Conservation (phyloP, 352 stramenopile genomes). For the Phytopythium cucurbitacearum region DNA sequence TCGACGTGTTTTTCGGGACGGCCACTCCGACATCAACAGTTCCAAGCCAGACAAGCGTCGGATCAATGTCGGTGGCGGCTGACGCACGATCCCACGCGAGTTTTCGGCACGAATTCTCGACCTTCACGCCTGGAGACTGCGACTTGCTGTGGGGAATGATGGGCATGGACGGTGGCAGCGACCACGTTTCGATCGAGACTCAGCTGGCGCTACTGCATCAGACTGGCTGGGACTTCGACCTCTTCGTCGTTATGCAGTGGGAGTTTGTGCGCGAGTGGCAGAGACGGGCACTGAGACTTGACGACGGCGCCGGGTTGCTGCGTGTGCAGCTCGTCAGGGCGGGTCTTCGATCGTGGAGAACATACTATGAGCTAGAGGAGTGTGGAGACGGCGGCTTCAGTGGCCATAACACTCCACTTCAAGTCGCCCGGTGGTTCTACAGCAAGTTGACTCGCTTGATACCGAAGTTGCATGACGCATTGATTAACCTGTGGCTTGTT, state of each 20-base stretch:
- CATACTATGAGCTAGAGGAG: slow-evolving; percentile 55
- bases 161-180: slow-evolving; percentile 43
- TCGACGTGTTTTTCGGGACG: slow-evolving; percentile 57
- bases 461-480: neutral
- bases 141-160: slow-evolving; percentile 77
- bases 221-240: slow-evolving; percentile 69
- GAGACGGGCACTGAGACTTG: neutral
- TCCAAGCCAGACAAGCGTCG: neutral
- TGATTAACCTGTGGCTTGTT: neutral
- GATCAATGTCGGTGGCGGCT: neutral
- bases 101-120: slow-evolving; percentile 37
- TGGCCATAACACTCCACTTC: slow-evolving; percentile 16
- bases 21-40: slow-evolving; percentile 4
- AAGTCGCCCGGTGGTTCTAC: slow-evolving; percentile 73
- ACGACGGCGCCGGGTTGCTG: neutral
- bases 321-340: slow-evolving; percentile 12
- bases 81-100: slow-evolving; percentile 6
- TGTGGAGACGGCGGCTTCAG: slow-evolving; percentile 1
- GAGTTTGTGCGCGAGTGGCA: slow-evolving; percentile 34
- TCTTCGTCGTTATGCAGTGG: slow-evolving; percentile 70
- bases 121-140: slow-evolving; percentile 68
- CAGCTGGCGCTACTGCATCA: slow-evolving; percentile 52
- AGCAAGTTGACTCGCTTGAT: slow-evolving; percentile 20
- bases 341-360: slow-evolving; percentile 36
- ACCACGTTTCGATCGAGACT: slow-evolving; percentile 36